Conservation (phyloP, 2,329 filamentous ascomycete genomes). For the Akanthomyces uredinophilus region DNA sequence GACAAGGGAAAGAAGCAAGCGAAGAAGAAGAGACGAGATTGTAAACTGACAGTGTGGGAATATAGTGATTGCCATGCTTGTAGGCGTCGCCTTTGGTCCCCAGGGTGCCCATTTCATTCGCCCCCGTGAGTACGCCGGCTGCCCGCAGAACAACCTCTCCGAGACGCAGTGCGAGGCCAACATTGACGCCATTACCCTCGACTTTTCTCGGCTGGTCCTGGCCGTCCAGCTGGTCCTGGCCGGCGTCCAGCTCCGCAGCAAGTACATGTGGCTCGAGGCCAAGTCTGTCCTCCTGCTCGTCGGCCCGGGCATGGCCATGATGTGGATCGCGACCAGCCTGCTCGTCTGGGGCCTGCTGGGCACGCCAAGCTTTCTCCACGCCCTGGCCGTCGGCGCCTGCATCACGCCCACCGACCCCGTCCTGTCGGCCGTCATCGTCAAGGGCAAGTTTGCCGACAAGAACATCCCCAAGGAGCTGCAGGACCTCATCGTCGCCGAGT, state of each 20-base stretch:
- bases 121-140: conserved; percentile 67
- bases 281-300: conserved; percentile 68
- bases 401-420: conserved; percentile 92
- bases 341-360: conserved; percentile 74
- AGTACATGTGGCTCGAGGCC: conserved; percentile 76
- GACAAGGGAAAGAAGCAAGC: not conserved
- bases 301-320: conserved; percentile 76
- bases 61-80: conserved; percentile 75
- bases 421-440: conserved; percentile 83
- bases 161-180: conserved; percentile 38
- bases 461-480: conserved; percentile 80
- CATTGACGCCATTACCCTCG: conserved; percentile 69
- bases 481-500: conserved; percentile 75
- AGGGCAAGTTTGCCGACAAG: conserved; percentile 87
- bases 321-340: conserved; percentile 82
- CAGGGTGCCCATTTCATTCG: conserved; percentile 70
- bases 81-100: conserved; percentile 74
- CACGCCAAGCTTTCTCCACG: conserved; percentile 66
- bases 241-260: conserved; percentile 79
- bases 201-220: conserved; percentile 81
- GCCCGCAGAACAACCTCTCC: conserved; percentile 19
- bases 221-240: conserved; percentile 87
- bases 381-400: conserved; percentile 75
- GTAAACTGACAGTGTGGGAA: not conserved
- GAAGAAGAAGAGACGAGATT: not conserved